Conservation (phyloP, 805 yeast genomes). For the Starmera dryadoides region DNA sequence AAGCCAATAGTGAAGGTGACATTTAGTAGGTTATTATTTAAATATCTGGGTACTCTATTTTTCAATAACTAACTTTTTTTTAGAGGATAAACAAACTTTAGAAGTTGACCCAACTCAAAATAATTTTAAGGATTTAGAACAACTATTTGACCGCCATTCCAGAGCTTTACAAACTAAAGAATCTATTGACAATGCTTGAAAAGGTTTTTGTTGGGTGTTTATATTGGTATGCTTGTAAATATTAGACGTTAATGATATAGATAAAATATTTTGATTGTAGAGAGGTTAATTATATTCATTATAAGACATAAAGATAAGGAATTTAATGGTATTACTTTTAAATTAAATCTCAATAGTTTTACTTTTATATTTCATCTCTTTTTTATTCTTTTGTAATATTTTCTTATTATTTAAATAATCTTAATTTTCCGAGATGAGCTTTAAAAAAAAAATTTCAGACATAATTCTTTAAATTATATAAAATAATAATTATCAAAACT, state of each 20-base stretch:
- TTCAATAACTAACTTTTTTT: constrained; percentile 1
- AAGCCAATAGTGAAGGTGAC: constrained; percentile 65
- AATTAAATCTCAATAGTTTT: too few species aligned
- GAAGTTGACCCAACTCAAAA: constrained; percentile 56
- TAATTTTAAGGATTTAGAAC: constrained; percentile 54
- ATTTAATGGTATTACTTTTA: too few species aligned
- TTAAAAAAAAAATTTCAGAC: too few species aligned
- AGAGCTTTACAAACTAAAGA: constrained; percentile 71
- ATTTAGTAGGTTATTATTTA: constrained; percentile 33
- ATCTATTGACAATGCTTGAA: constrained; percentile 35
- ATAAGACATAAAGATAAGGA: too few species aligned
- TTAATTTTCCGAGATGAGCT: too few species aligned
- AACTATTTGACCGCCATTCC: constrained; percentile 73
- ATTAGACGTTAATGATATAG: neutral
- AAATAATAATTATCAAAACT: too few species aligned
- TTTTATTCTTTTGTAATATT: too few species aligned
- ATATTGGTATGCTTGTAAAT: neutral
- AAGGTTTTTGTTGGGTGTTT: neutral
- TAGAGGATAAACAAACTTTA: constrained; percentile 65
- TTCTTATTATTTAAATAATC: too few species aligned
- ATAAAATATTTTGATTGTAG: too few species aligned
- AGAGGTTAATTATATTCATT: too few species aligned
- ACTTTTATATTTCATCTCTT: too few species aligned
- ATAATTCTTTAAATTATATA: too few species aligned
- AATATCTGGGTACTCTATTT: neutral